A percentile compares a stretch with the other conserved stretches of the same genome.
Conservation (phyloP, 2,329 filamentous ascomycete genomes). For the Exophiala alcalophila region DNA sequence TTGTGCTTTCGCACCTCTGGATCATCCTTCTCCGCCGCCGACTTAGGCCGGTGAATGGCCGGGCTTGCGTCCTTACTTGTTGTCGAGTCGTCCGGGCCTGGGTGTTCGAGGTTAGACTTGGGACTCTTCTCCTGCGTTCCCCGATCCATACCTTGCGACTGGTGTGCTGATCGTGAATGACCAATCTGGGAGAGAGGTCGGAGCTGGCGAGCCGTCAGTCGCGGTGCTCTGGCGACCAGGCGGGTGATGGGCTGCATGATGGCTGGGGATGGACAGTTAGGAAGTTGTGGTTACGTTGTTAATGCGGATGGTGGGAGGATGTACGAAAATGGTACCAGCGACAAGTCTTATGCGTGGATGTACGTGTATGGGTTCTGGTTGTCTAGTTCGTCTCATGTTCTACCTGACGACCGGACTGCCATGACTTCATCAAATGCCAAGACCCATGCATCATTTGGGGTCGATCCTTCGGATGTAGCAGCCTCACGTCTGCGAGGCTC, state of each 20-base stretch:
- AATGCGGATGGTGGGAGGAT: no score
- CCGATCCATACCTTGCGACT: conserved; percentile 27
- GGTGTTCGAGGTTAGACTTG: conserved; percentile 27
- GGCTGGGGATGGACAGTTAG: no score
- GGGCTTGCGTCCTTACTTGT: conserved; percentile 18
- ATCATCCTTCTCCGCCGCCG: conserved; percentile 28
- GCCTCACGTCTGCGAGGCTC: no score
- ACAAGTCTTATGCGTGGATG: no score
- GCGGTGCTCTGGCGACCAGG: conserved; percentile 7
- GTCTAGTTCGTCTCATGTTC: no score
- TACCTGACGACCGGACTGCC: no score
- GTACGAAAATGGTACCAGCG: no score
- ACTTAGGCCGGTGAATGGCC: conserved; percentile 27
- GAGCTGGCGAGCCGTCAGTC: conserved; percentile 12
- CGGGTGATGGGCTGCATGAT: conserved; percentile 16
- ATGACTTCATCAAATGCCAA: conserved; percentile 18
- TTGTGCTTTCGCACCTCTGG: conserved; percentile 30
- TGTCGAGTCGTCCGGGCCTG: conserved; percentile 28
- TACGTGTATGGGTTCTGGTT: no score
- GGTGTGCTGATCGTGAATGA: conserved; percentile 22
- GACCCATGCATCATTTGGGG: conserved; percentile 1
- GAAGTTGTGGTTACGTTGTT: no score
- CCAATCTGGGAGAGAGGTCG: conserved; percentile 5
- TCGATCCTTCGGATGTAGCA: background rate
- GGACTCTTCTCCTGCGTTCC: conserved; percentile 26